A percentile compares a stretch with the other conserved stretches of the same genome.
Conservation (phyloP, 805 yeast species). For the Torulaspora microellipsoides region DNA sequence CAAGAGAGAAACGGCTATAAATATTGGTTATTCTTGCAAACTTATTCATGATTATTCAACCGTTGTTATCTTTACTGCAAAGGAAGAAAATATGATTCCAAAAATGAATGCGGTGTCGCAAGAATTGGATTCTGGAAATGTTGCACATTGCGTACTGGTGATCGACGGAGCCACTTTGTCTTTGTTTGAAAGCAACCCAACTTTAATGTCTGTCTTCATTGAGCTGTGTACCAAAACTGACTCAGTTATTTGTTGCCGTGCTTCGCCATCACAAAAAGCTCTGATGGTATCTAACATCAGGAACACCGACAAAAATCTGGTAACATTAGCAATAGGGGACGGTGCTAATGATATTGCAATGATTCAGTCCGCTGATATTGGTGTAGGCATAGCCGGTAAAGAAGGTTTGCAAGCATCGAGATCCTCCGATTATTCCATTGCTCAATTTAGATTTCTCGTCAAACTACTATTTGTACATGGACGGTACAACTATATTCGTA, state of each 20-base stretch:
- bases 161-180: slow-evolving; percentile 88
- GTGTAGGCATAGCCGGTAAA: slow-evolving; percentile 94
- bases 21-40: slow-evolving; percentile 92
- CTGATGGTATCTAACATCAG: slow-evolving; percentile 80
- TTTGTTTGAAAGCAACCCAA: slow-evolving; percentile 65
- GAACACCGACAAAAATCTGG: slow-evolving; percentile 57
- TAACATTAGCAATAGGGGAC: slow-evolving; percentile 95
- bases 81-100: slow-evolving; percentile 57
- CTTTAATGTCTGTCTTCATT: slow-evolving; percentile 68
- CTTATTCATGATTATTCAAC: slow-evolving; percentile 90
- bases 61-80: slow-evolving; percentile 59
- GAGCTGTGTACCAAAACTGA: slow-evolving; percentile 84
- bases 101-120: slow-evolving; percentile 70
- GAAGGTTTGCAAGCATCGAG: slow-evolving; percentile 98
- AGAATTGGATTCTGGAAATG: slow-evolving; percentile 64
- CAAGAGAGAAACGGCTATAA: slow-evolving; percentile 95
- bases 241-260: slow-evolving; percentile 92
- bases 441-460: slow-evolving; percentile 80
- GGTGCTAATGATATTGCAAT: slow-evolving; percentile 99
- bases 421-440: slow-evolving; percentile 90
- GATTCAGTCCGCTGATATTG: slow-evolving; percentile 98
- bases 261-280: slow-evolving; percentile 96
- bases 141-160: slow-evolving; percentile 93
- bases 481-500: slow-evolving; percentile 87
- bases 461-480: slow-evolving; percentile 92